Base-by-base conservation (phyloP, 768 basidiomycete species). In the Xerocomellus chrysenteron region DNA sequence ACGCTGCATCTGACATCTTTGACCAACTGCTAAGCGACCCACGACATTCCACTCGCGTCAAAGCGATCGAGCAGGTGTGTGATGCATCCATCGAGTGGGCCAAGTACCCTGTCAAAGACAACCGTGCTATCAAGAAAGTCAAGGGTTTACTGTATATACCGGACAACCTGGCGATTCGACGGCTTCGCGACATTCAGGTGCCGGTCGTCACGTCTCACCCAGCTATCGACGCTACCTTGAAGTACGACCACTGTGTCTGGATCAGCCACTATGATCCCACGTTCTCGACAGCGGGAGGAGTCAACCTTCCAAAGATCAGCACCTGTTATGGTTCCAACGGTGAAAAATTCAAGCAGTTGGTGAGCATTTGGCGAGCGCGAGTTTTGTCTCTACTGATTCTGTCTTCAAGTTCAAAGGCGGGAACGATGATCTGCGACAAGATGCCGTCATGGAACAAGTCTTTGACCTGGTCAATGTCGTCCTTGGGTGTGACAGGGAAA, bases 391-490 rank as follows among this genome's bases (percentile, higher is more conserved):
- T 19, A 19, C 35, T 63, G 21, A 60, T 24, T 2, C n/a, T 46
- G 63, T 43, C 58, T 21, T 6, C 35, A 39, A 96, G 93, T 95
- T 94, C 75, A 98, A 99, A 70, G 93, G 93, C 4, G 89, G 89
- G 10, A 79, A 84, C 11, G 97, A 99, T 63, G 97, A 99, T 65
- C 70, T 97, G 45, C 86, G 97, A 40, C 97, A 99, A 72, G 97
- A 99, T 67, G 95, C 95, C 1, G 94, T 98, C 50, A 98, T 99
- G 95, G 93, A 98, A 66, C 97, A 99, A 72, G 93, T 97, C 2
- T 99, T 99, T 65, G 84, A 84, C 19, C 79, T 98, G 19, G 88
- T 94, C 54, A 98, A 98, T 60, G 73, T 80, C 10, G 80, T 98
- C 2, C 80, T 99, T 16, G 66, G 66, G 2, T 78, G 77, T 17